Evolutionary conservation across 495 filamentous ascomycete species (phyloP), one percentile per base, ranked within the genome.

Genomic region (Paragyromitra xinjiangensis): DNA sequence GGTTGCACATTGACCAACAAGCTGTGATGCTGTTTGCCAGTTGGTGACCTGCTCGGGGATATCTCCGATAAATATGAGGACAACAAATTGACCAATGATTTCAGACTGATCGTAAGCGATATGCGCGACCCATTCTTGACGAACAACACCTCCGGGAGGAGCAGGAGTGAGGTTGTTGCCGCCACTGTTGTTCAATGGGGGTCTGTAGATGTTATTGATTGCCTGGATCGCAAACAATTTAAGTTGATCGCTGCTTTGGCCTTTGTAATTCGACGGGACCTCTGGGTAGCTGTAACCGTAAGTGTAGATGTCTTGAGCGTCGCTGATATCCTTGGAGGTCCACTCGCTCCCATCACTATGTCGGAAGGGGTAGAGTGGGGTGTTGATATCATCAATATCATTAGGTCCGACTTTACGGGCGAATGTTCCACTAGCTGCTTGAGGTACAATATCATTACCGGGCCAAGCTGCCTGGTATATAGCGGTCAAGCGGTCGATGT

Each of bases 381-480:
- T 83, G 58, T 79, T 69, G 56, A 79, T 62, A 58, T 50, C 53
- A 51, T 83, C 82, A 0, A 48, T 1, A n/a, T 67, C 82, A 59
- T 51, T 67, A 6, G 56, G 37, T 0, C 14, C 16, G 6, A 40
- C 24, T 26, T 1, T 62, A 14, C 77, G 66, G n/a, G 66, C 77
- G 22, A 72, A 79, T 64, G 74, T 79, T n/a, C 34, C 61, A 45
- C 42, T 71, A 3, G 77, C 77, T 22, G 24, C 2, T 29, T 86
- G 81, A 7, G 90, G 85, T 11, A 83, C 81, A 3, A 93, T 86
- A 71, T 86, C 89, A 63, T 85, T 84, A 2, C 88, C 79, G 3
- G 90, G 90, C 72, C 93, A 86, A 12, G 92, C 78, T 0, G 86
- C 85, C 83, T 94, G 91, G 91, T 91, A 94, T 62, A 94, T 88